Evolutionary conservation across 1,284 basidiomycete genomes (phyloP), one percentile per base, ranked within the genome.

Genomic region (Pisolithus thermaeus): DNA sequence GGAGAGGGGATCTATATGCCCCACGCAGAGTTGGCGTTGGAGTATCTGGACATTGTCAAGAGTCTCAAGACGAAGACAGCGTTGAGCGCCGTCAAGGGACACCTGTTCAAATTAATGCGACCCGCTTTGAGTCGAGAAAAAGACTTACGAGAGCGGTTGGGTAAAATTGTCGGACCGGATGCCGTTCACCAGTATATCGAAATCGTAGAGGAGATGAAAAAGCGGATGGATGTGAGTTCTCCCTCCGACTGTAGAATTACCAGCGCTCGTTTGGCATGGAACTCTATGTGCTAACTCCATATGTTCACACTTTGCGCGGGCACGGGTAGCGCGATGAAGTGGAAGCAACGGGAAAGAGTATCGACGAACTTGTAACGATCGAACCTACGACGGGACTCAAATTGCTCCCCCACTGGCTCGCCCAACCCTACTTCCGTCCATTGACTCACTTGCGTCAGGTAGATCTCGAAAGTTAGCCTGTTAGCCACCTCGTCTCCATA

Each of bases 51-150:
- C 42, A 92, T 97, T 56, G 91, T 94, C 4, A 73, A 76, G 35
- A 65, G 53, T 25, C 78, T 94, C 18, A 77, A 81, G 61, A 96
- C 93, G 2, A 75, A 77, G 1, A 95, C 94, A 3, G 65, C 79
- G 1, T 67, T 78, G 30, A 85, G 86, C 55, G 91, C 91, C 0
- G 80, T 97, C 59, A 96, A 97, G 65, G 87, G 90, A 0, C 96
- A 99, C 63, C 65, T 99, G 30, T 98, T 97, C 80, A 93, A 96
- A 65, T 71, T 98, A 23, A 81, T 97, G 69, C 82, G 88, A 0
- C 90, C 92, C 0, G 87, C 86, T 0, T 72, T 98, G 30, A 75
- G 72, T 18, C 66, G 75, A 35, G 83, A 93, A 59, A 76, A 72
- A 0, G 91, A 94, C 62, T 67, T 97, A 44, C 74, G 95, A 22